Percentiles rank a stretch among this genome's conserved stretches.
Evolutionary conservation across 441 rosid species (phyloP).

Genomic region (Eutrema salsugineum): DNA sequence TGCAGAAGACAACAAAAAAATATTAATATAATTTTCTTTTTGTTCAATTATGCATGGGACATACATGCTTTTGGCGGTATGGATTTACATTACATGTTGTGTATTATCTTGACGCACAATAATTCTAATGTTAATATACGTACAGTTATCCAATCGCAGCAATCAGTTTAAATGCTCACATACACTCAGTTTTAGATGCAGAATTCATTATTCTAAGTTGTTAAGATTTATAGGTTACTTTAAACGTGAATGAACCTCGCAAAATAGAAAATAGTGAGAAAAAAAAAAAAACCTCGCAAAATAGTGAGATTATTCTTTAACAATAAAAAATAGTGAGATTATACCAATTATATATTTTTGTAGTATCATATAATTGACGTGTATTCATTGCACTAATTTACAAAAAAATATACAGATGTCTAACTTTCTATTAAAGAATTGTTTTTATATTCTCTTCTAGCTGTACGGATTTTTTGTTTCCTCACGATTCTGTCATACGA

Average conservation of each 20-base stretch:
- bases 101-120: constrained; percentile 7
- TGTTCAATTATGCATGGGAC: constrained; percentile 38
- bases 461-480: neutral
- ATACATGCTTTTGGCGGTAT: constrained; percentile 27
- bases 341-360: neutral
- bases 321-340: neutral
- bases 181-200: neutral
- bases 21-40: constrained; percentile 20
- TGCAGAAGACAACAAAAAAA: constrained; percentile 17
- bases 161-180: neutral
- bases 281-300: neutral
- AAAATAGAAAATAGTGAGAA: neutral
- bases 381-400: neutral
- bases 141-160: neutral
- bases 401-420: neutral
- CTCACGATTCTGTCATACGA: neutral
- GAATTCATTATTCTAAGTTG: neutral
- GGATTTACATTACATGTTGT: constrained; percentile 18
- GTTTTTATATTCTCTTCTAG: neutral
- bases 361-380: neutral
- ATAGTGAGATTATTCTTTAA: too few species aligned
- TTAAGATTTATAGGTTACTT: neutral
- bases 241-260: neutral
- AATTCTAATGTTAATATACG: neutral
- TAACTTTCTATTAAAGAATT: neutral